Evolutionary conservation across 2,329 filamentous ascomycete species (phyloP), one percentile per base, ranked within the genome.

Genomic region (Pseudogymnoascus pannorum): DNA sequence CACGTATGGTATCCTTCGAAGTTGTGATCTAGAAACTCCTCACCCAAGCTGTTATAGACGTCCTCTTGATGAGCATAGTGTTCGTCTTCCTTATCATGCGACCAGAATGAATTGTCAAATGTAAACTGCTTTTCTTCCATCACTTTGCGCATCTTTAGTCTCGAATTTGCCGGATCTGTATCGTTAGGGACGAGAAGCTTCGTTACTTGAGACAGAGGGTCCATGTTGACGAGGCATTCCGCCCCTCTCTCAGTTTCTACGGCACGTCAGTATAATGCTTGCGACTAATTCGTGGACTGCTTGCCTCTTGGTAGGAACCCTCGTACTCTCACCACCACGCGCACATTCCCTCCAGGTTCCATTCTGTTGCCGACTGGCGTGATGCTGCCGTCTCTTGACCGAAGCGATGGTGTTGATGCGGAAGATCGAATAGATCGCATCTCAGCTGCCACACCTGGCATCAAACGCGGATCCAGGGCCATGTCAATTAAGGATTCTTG

Each of bases 1-100:
- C 94, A 99, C 0, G 94, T 99, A 76, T 99, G 93, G 77, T 99
- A 99, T 66, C 94, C 94, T 72, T 97, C 92, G 70, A 99, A 99
- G 77, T 99, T 99, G 81, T 99, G 94, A 75, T 99, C 94, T 65
- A 99, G 82, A 68, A 99, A 97, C 72, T 97, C 94, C 74, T 97
- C 92, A 61, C 94, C 94, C 22, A 99, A 82, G 63, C 88, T 89
- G 71, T 94, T 91, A 79, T 99, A 97, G 61, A 99, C 88, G 70
- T 97, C 90, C 69, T 92, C 90, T 73, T 99, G 94, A 64, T 88
- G 83, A 3, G 94, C 92, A 72, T 97, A 99, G 76, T 97, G 91
- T 31, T 85, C 78, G 71, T 96, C 92, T 24, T 79, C 74, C 61
- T 82, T 81, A 72, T 93, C 79, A 75, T 97, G 92, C 63, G 93